Base-by-base conservation (phyloP, 78 protist species). In the Cyanophora paradoxa region DNA sequence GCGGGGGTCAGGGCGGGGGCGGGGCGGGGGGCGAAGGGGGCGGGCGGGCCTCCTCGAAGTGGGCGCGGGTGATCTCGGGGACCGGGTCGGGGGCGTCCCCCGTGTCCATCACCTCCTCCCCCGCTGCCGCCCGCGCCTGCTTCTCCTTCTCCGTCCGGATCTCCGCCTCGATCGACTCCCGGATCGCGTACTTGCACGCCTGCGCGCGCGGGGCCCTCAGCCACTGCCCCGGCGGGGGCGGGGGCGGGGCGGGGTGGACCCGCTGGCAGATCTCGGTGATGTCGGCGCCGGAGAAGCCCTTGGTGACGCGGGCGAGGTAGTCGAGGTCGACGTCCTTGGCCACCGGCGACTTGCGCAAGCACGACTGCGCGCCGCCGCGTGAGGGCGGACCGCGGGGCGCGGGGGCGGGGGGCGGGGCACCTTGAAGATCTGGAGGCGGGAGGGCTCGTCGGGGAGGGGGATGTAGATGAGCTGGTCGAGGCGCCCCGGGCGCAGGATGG, bases 241-340 rank as follows among this genome's bases (percentile, higher is more conserved):
- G n/a, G n/a, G n/a, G n/a, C n/a, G n/a, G n/a, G n/a, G n/a, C n/a
- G n/a, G n/a, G n/a, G n/a, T n/a, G n/a, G n/a, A n/a, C n/a, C 42
- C 96, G 85, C 83, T 97, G 99, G 92, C 98, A 93, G 88, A 98
- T 94, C 68, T 82, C 99, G 48, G 99, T 83, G 28, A 98, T 52
- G 65, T 98, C 99, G 40, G 99, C 99, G 58, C 99, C 99, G 40
- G 97, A 90, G 96, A 85, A 97, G 37, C 99, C 99, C 39, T 83
- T 74, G 17, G 99, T 96, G 31, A 52, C 57, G 52, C 62, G 54
- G 16, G 99, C 99, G 33, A 97, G 64, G 69, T 64, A 50, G 20
- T 82, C 83, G 34, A 97, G 54, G 75, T 91, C 93, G 50, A 98
- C 96, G 44, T 93, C 96, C 19, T 65, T 59, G 54, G 90, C 93